Conservation (phyloP, 1,284 basidiomycete genomes). For the Tetrapyrgos nigripes region DNA sequence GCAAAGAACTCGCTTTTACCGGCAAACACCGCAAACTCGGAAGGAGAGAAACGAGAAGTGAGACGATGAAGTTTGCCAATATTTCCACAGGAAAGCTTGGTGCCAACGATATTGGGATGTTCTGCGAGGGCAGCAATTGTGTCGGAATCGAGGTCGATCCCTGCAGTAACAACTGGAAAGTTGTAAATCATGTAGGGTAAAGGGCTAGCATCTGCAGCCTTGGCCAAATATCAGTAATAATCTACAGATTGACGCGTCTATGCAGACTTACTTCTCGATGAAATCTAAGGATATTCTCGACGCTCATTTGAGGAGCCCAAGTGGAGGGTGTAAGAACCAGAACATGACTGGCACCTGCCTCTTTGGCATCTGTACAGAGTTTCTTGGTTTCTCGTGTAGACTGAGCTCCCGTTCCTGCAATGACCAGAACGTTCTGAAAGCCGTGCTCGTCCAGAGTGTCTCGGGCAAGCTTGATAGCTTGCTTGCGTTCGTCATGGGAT, state of each 20-base stretch:
- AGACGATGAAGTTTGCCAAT: constrained; percentile 86
- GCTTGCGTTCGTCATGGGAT: constrained; percentile 70
- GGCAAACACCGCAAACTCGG: constrained; percentile 67
- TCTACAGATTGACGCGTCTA: not conserved
- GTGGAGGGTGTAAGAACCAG: constrained; percentile 78
- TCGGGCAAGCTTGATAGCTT: constrained; percentile 70
- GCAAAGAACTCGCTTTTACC: constrained; percentile 72
- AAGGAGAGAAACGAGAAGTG: constrained; percentile 56
- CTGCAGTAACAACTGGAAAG: constrained; percentile 84
- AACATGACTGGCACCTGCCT: constrained; percentile 80
- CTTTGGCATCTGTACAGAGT: constrained; percentile 78
- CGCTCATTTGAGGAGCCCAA: constrained; percentile 70
- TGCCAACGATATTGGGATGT: constrained; percentile 90
- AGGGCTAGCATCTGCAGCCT: constrained; percentile 84
- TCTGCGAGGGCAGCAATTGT: constrained; percentile 72
- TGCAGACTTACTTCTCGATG: constrained; percentile 57
- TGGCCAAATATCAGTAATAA: constrained; percentile 24
- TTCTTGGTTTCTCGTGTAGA: constrained; percentile 86
- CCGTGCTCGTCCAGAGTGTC: constrained; percentile 78
- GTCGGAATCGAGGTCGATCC: constrained; percentile 89
- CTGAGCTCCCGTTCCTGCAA: constrained; percentile 87
- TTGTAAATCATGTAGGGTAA: constrained; percentile 93
- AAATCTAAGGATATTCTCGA: constrained; percentile 67
- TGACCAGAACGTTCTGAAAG: constrained; percentile 71
- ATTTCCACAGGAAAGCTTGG: constrained; percentile 86